phyloP scores from a whole-genome alignment of 164 flowering plant genomes.

The Umbellularia californica region DNA sequence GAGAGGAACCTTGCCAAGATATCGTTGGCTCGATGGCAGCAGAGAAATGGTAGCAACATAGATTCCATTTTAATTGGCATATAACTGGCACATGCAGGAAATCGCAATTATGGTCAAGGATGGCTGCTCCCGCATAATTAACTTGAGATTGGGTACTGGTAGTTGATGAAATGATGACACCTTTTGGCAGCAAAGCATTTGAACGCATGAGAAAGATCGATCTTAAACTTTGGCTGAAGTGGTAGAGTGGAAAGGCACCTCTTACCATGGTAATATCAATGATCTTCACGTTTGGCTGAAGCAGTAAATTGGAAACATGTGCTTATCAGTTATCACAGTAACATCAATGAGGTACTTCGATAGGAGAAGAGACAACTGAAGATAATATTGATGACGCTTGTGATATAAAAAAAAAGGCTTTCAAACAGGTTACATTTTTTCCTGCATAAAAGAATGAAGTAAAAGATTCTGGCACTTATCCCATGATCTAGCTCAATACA shows the following conservation, averaged over 20 bases:
- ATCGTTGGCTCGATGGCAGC: conserved; percentile 14
- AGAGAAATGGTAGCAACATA: conserved; percentile 12
- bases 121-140: background rate
- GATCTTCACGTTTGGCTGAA: background rate
- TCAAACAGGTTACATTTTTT: background rate
- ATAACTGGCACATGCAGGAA: background rate
- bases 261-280: background rate
- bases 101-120: background rate
- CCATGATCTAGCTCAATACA: no score
- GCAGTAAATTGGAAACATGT: background rate
- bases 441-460: background rate
- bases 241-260: background rate
- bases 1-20: conserved; percentile 37
- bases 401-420: no score
- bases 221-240: background rate
- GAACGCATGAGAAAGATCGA: background rate
- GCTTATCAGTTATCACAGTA: background rate
- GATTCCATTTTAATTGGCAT: background rate
- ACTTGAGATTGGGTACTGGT: background rate
- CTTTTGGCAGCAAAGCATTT: background rate
- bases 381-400: background rate
- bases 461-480: background rate
- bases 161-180: background rate
- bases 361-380: no score
- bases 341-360: no score